These are phyloP conservation scores for Aspergillus panamensis DNA, from an alignment of 495 filamentous ascomycete species.

Conservation along the genomic window DNA sequence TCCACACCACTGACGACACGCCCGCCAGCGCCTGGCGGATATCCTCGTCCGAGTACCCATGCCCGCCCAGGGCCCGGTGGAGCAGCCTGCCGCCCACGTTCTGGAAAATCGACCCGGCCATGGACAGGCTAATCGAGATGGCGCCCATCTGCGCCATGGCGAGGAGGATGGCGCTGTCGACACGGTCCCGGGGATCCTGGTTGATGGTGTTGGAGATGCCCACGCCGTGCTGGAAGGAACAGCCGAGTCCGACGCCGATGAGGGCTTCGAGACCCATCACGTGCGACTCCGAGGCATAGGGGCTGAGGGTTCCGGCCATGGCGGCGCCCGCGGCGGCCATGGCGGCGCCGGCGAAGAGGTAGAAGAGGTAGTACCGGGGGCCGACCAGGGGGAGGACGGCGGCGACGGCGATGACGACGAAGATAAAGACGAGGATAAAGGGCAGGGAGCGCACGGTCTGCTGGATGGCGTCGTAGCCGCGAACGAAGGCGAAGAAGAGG, in stretches of 20 bases:
- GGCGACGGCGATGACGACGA: constrained; percentile 9
- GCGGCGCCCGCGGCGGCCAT: background rate
- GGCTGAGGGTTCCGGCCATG: constrained; percentile 8
- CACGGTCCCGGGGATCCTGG: constrained; percentile 6
- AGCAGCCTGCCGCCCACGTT: constrained; percentile 12
- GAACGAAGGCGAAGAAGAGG: constrained; percentile 52
- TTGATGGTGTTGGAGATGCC: constrained; percentile 14
- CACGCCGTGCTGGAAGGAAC: constrained; percentile 18
- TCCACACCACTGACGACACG: constrained; percentile 12
- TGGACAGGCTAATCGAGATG: constrained; percentile 6
- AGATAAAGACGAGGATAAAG: constrained; percentile 22
- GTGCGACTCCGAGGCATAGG: constrained; percentile 2
- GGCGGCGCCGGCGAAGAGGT: constrained; percentile 1
- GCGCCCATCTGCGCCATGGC: constrained; percentile 17
- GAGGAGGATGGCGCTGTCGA: constrained; percentile 13
- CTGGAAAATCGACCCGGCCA: constrained; percentile 18
- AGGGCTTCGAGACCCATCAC: constrained; percentile 15
- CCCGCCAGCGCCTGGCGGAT: constrained; percentile 13
- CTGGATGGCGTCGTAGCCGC: constrained; percentile 31
- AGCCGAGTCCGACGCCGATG: constrained; percentile 12
- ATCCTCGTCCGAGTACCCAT: constrained; percentile 6
- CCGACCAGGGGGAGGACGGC: background rate
- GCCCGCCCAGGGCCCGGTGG: background rate
- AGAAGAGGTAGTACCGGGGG: constrained; percentile 13
- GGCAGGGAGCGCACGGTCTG: constrained; percentile 40